These are phyloP conservation scores for Calocybe gangraenosa DNA, from an alignment of 768 basidiomycete species.

Conservation along the genomic window DNA sequence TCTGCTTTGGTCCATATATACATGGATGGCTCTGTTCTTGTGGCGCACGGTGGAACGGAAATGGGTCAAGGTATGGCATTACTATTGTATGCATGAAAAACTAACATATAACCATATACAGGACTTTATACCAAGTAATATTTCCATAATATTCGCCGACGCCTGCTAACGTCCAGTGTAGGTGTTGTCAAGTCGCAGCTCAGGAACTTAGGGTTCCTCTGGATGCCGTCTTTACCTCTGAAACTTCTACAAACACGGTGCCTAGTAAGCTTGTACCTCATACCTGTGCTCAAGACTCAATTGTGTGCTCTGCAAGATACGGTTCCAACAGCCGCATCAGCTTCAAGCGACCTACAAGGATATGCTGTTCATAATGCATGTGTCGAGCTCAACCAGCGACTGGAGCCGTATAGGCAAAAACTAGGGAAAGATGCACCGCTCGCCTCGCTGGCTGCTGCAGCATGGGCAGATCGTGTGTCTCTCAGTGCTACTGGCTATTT, in stretches of 20 bases:
- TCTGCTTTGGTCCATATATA: constrained; percentile 15
- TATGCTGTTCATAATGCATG: constrained; percentile 16
- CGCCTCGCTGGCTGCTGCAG: constrained; percentile 10
- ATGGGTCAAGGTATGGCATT: constrained; percentile 14
- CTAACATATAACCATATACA: background rate
- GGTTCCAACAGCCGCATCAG: constrained; percentile 10
- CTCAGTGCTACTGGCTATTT: constrained; percentile 14
- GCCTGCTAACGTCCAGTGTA: background rate
- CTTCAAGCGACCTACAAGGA: constrained; percentile 15
- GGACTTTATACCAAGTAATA: constrained; percentile 8
- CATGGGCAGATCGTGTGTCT: constrained; percentile 12
- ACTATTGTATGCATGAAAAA: background rate
- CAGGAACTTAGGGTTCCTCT: constrained; percentile 12
- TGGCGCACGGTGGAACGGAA: constrained; percentile 16
- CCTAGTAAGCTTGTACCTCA: constrained; percentile 7
- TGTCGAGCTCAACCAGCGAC: constrained; percentile 13
- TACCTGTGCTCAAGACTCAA: background rate
- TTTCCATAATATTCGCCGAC: too few relatives aligned
- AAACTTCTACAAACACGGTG: constrained; percentile 12
- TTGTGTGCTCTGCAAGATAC: background rate
- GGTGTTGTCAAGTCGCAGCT: constrained; percentile 16
- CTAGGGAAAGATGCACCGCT: constrained; percentile 10
- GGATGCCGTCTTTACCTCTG: constrained; percentile 13
- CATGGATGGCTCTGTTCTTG: constrained; percentile 14
- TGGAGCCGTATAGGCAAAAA: constrained; percentile 13